Conservation (phyloP, 202 grass and related monocot species). For the Hordeum pubiflorum region DNA sequence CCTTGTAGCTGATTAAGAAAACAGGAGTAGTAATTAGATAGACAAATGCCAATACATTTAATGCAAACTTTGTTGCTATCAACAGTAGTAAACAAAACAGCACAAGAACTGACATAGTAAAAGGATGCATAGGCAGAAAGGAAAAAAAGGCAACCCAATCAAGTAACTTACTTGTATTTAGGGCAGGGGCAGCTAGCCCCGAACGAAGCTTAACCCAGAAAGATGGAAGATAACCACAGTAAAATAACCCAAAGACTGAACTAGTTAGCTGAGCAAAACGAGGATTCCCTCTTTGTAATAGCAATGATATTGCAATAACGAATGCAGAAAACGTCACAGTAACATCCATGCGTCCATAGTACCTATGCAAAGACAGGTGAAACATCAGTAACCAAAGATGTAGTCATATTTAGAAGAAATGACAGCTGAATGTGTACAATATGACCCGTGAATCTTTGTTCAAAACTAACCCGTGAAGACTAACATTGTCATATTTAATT, state of each 20-base stretch:
- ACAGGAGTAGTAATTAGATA: no score
- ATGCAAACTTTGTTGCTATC: no score
- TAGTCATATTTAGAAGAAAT: slow-evolving; percentile 25
- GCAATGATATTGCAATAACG: slow-evolving; percentile 68
- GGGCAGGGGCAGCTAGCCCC: slow-evolving; percentile 65
- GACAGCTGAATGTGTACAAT: background rate
- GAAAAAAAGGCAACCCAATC: no score
- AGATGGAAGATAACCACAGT: slow-evolving; percentile 92
- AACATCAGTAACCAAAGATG: slow-evolving; percentile 6
- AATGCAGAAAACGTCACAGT: slow-evolving; percentile 75
- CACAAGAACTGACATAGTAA: no score
- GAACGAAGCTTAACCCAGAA: slow-evolving; percentile 98
- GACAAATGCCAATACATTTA: no score
- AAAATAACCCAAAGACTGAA: slow-evolving; percentile 94
- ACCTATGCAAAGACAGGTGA: slow-evolving; percentile 45
- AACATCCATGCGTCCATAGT: slow-evolving; percentile 91
- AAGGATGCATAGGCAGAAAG: no score
- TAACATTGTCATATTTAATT: no score
- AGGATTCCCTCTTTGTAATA: slow-evolving; percentile 93
- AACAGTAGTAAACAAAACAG: no score
- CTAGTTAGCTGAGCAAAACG: slow-evolving; percentile 93
- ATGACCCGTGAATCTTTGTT: no score
- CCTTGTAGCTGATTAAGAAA: no score
- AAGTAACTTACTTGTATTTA: slow-evolving; percentile 65
- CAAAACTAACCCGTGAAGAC: no score